These are phyloP conservation scores for Luffa acutangula DNA, from an alignment of 306 rosid species.

Conservation along the genomic window DNA sequence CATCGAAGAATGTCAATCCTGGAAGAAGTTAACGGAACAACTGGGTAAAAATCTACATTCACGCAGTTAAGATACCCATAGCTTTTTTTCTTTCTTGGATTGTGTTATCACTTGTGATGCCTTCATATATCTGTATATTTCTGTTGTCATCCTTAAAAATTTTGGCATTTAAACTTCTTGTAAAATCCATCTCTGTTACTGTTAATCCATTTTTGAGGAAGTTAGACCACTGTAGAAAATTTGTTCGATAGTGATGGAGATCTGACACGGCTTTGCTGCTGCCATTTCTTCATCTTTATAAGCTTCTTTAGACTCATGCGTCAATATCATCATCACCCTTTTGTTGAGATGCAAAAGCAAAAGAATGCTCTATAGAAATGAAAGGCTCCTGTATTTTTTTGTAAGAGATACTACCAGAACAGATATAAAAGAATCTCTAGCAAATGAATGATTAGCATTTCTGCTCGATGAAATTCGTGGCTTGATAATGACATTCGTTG, in stretches of 20 bases:
- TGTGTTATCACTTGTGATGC: not conserved
- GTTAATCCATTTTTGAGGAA: not conserved
- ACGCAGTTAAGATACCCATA: not conserved
- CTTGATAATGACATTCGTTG: not conserved
- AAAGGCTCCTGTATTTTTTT: not conserved
- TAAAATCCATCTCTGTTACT: not conserved
- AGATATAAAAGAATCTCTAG: not conserved
- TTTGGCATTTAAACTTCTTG: not conserved
- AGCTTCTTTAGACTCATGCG: not conserved
- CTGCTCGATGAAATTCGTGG: not conserved
- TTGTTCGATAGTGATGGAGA: not conserved
- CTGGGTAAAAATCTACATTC: not conserved
- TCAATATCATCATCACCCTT: not conserved
- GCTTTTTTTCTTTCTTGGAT: not conserved
- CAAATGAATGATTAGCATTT: not conserved
- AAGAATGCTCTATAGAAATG: not conserved
- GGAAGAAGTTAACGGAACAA: not conserved
- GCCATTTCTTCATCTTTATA: not conserved
- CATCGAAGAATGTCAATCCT: constrained; percentile 14
- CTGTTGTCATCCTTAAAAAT: not conserved
- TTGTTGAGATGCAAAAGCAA: not conserved
- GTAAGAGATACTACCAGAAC: not conserved
- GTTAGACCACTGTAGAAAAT: not conserved
- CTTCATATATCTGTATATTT: not conserved
- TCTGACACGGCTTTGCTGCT: not conserved